A percentile compares a stretch with the other conserved stretches of the same genome.
phyloP scores from a whole-genome alignment of 805 yeast species.

The Myxozyma sirexii region DNA sequence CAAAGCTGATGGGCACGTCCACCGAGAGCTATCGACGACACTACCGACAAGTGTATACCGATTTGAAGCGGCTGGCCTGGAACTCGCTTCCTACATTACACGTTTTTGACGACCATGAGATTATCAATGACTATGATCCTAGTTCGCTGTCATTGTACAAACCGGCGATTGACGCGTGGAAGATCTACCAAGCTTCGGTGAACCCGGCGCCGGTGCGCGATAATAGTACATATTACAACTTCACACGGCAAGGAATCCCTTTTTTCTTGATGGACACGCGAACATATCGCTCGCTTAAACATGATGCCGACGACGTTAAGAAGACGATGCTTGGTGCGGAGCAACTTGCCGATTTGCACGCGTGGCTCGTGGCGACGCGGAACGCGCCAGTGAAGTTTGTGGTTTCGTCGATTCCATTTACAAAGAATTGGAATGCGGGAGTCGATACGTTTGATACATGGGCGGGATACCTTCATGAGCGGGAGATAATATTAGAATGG shows the following conservation, averaged over 20 bases:
- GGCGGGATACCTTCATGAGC: constrained; percentile 36
- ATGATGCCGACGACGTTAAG: constrained; percentile 23
- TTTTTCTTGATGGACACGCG: constrained; percentile 36
- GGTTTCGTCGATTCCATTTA: constrained; percentile 37
- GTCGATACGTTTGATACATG: constrained; percentile 34
- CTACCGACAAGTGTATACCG: constrained; percentile 35
- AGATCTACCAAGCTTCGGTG: constrained; percentile 33
- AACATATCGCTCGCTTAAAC: constrained; percentile 31
- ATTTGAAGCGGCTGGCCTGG: constrained; percentile 10
- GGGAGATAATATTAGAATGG: constrained; percentile 20
- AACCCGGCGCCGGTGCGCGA: constrained; percentile 32
- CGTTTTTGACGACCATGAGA: constrained; percentile 38
- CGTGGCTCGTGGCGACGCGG: constrained; percentile 28
- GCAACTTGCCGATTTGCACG: constrained; percentile 30
- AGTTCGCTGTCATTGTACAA: constrained; percentile 4
- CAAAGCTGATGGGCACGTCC: constrained; percentile 28
- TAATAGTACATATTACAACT: constrained; percentile 29
- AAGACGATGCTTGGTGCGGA: constrained; percentile 36
- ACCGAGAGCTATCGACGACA: constrained; percentile 28
- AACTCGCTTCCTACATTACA: constrained; percentile 32
- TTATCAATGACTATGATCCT: constrained; percentile 35
- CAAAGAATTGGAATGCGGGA: constrained; percentile 35
- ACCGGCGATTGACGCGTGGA: constrained; percentile 33
- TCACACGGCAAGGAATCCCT: constrained; percentile 35
- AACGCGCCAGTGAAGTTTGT: constrained; percentile 35